These are phyloP conservation scores for Oryza glaberrima DNA, from an alignment of 176 grass and related monocot genomes.

Conservation along the genomic window DNA sequence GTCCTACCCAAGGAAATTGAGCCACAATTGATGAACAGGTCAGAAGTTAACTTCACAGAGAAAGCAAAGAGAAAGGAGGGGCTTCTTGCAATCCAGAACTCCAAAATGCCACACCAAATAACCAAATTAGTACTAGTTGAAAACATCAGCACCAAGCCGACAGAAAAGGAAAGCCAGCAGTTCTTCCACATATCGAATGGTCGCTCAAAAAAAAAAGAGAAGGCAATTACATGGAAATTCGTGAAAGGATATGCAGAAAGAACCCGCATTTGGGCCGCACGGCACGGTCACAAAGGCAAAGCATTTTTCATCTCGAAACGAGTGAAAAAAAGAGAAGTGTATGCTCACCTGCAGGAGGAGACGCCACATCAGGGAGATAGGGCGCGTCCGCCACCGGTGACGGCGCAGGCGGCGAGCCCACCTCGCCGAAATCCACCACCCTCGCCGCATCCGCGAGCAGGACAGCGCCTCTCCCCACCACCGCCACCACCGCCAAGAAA, in stretches of 20 bases:
- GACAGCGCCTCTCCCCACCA: background rate
- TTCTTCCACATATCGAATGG: background rate
- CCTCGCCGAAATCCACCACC: background rate
- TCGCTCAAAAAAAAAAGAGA: background rate
- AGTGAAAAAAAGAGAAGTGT: background rate
- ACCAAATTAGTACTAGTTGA: too few species aligned
- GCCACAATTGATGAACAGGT: background rate
- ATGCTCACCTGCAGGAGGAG: conserved; percentile 19
- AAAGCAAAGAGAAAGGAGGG: background rate
- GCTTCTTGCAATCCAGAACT: background rate
- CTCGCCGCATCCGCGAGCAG: conserved; percentile 17
- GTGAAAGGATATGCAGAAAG: background rate
- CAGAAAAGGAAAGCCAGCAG: background rate
- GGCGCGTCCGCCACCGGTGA: conserved; percentile 9
- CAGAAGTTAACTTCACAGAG: background rate
- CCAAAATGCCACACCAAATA: background rate
- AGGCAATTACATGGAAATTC: background rate
- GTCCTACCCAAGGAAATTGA: background rate
- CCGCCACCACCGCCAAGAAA: background rate
- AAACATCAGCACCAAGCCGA: background rate
- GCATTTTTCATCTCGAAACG: background rate
- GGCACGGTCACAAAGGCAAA: background rate
- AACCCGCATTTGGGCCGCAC: background rate
- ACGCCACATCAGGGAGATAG: background rate
- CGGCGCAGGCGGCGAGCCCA: conserved; percentile 12